Evolutionary conservation across 768 basidiomycete genomes (phyloP).

Genomic region (Hirschioporus abietinus): DNA sequence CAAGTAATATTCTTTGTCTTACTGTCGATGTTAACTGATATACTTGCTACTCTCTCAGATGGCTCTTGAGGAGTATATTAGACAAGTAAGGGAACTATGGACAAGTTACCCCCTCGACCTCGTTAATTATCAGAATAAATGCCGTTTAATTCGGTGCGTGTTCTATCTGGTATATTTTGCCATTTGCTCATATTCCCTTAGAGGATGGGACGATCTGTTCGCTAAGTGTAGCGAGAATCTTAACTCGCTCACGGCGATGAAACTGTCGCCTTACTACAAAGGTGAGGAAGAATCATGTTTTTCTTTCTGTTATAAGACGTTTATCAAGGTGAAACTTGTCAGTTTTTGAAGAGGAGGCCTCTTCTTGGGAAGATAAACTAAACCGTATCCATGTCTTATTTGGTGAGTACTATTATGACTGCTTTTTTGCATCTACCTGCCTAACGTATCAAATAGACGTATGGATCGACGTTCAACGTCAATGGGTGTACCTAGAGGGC

Average conservation of each 20-base stretch:
- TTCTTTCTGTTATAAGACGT: not conserved
- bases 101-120: conserved; percentile 92
- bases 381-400: conserved; percentile 96
- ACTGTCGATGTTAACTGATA: not conserved
- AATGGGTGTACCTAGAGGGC: conserved; percentile 99
- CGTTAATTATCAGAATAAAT: conserved; percentile 98
- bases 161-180: not conserved
- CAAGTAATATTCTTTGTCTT: conserved; percentile 22
- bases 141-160: conserved; percentile 80
- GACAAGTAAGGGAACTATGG: conserved; percentile 97
- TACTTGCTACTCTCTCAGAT: conserved; percentile 45
- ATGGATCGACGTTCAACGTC: conserved; percentile 99
- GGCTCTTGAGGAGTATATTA: conserved; percentile 93
- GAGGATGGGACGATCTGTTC: conserved; percentile 96
- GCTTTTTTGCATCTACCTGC: not conserved
- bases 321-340: conserved; percentile 4
- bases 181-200: conserved; percentile 22
- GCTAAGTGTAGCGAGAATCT: conserved; percentile 96
- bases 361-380: conserved; percentile 94
- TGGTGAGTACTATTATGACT: conserved; percentile 41
- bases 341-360: conserved; percentile 93
- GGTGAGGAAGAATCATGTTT: conserved; percentile 38
- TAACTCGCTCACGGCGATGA: conserved; percentile 96
- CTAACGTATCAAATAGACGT: conserved; percentile 53
- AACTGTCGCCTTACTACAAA: conserved; percentile 96